These are phyloP conservation scores for Alternaria alternata DNA, from an alignment of 2,329 filamentous ascomycete species.

Conservation along the genomic window DNA sequence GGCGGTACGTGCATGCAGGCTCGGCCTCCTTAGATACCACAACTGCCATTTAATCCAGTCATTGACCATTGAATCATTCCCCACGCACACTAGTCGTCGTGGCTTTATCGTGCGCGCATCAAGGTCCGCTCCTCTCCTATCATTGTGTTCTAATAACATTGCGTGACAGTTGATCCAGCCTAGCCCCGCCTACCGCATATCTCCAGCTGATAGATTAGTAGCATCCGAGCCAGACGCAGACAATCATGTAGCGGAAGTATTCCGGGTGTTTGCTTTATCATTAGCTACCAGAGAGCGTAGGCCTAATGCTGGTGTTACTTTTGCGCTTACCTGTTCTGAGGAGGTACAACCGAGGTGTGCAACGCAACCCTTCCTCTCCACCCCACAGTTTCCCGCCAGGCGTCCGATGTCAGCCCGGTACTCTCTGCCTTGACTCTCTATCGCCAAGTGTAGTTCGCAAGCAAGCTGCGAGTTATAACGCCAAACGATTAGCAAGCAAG, in stretches of 20 bases:
- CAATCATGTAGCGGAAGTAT: slow-evolving; percentile 1
- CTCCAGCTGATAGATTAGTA: slow-evolving; percentile 16
- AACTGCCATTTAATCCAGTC: slow-evolving; percentile 26
- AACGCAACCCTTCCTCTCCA: slow-evolving; percentile 30
- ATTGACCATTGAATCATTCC: slow-evolving; percentile 34
- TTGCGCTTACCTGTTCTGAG: slow-evolving; percentile 24
- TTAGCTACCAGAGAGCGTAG: neutral
- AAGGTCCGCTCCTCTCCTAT: slow-evolving; percentile 30
- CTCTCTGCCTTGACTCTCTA: slow-evolving; percentile 9
- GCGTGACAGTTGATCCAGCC: slow-evolving; percentile 19
- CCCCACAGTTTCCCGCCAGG: slow-evolving; percentile 39
- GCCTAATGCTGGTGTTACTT: slow-evolving; percentile 6
- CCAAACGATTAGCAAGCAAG: slow-evolving; percentile 8
- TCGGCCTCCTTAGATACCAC: slow-evolving; percentile 39
- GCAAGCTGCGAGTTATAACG: slow-evolving; percentile 1
- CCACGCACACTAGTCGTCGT: slow-evolving; percentile 36
- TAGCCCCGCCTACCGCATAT: slow-evolving; percentile 10
- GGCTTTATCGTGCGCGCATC: slow-evolving; percentile 32
- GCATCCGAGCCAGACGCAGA: slow-evolving; percentile 1
- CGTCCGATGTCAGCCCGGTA: slow-evolving; percentile 16
- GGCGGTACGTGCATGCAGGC: slow-evolving; percentile 32
- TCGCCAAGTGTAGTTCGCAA: slow-evolving; percentile 7
- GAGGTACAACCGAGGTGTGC: slow-evolving; percentile 40
- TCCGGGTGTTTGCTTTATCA: slow-evolving; percentile 2
- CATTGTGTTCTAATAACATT: slow-evolving; percentile 24